Percentiles rank a stretch among this genome's conserved stretches.
Evolutionary conservation across 2,329 filamentous ascomycete species (phyloP).

Genomic region (Scedosporium minutisporum): DNA sequence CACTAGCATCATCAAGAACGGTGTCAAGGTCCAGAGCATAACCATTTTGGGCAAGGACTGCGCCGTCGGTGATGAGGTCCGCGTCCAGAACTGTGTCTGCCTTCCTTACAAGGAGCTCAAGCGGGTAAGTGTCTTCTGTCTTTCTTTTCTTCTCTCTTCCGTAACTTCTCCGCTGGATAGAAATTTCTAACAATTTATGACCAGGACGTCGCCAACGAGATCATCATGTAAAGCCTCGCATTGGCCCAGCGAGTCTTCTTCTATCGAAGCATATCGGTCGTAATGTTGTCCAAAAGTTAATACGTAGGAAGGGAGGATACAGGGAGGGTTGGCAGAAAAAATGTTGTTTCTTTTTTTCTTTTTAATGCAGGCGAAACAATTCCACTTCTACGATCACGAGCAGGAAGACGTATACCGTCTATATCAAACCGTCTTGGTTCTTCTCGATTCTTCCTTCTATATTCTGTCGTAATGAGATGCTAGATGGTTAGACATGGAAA

Average conservation of each 20-base stretch:
- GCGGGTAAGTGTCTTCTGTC: conserved; percentile 32
- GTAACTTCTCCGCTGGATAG: background rate
- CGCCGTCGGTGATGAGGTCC: conserved; percentile 81
- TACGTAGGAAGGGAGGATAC: background rate
- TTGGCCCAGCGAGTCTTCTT: background rate
- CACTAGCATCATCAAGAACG: conserved; percentile 94
- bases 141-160: conserved; percentile 27
- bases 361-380: background rate
- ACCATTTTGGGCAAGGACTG: conserved; percentile 97
- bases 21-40: conserved; percentile 96
- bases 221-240: conserved; percentile 67
- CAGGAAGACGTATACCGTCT: too few relatives aligned
- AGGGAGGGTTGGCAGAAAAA: background rate
- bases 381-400: background rate
- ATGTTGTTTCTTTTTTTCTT: background rate
- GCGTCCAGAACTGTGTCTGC: conserved; percentile 96
- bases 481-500: too few relatives aligned
- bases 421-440: too few relatives aligned
- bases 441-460: too few relatives aligned
- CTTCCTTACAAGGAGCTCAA: conserved; percentile 97
- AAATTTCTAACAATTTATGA: conserved; percentile 26
- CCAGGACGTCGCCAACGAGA: conserved; percentile 69
- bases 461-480: too few relatives aligned
- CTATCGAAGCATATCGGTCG: background rate
- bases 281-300: background rate